Base-by-base conservation (phyloP, 192 early-diverging fungal species). In the Backusella tarrabulga region DNA sequence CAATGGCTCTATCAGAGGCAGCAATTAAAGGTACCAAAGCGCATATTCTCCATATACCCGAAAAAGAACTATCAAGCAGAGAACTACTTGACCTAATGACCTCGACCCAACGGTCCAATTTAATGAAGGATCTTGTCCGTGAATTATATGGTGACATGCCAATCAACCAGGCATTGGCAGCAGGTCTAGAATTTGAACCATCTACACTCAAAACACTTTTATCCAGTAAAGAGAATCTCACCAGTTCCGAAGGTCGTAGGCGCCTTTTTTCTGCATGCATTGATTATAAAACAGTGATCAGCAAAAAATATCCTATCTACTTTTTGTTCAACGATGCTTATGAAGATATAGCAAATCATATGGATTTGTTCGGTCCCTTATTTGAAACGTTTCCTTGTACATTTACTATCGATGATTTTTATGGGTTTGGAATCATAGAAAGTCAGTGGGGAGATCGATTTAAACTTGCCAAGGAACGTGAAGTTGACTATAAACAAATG, bases 91-190 rank as follows among this genome's bases (percentile, higher is more conserved):
- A 76, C 12, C 35, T 72, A 44, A 41, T 80, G 74, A 69, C 19
- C 23, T 36, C 68, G 2, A 26, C 15, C 6, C 32, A 41, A 2
- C 68, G 32, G 15, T 19, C 5, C n/a, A 60, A 36, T 26, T 41
- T 71, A 41, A 74, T 70, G 68, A 46, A 17, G 67, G 67, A 73
- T 21, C 68, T 70, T 32, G 73, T 71, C 34, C 41, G 73, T 23
- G 77, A 79, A 29, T 4, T 79, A 1, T 60, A 68, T 29, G 77
- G 77, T 29, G 77, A 79, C 36, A 79, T 79, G 44, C 77, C 77
- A 32, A 79, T 79, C 67, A 67, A 74, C 42, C 72, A 74, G 60
- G 72, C 72, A 11, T 32, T 79, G 17, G 67, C 67, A 35, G 77
- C 67, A 19, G 77, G 42, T n/a, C 41, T 79, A 38, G 72, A 72